These are phyloP conservation scores for Alternaria conjuncta DNA, from an alignment of 2,329 filamentous ascomycete species.

Conservation along the genomic window DNA sequence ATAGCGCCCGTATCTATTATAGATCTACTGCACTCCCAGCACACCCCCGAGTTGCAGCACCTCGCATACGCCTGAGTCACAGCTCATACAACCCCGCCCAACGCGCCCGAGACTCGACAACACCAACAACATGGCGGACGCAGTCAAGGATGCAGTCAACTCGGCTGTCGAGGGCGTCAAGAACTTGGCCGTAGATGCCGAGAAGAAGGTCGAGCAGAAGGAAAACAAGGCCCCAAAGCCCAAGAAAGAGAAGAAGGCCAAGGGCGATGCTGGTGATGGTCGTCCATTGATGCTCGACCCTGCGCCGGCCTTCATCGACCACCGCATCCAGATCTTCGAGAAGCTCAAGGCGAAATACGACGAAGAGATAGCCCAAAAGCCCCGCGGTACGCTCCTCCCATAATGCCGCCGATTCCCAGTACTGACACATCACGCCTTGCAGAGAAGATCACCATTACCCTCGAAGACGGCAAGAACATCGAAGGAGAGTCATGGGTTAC, in stretches of 20 bases:
- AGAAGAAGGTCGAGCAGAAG: slow-evolving; percentile 36
- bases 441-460: slow-evolving; percentile 75
- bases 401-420: not conserved
- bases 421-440: slow-evolving; percentile 21
- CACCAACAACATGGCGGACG: slow-evolving; percentile 54
- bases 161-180: slow-evolving; percentile 65
- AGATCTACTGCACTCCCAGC: slow-evolving; percentile 1
- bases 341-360: slow-evolving; percentile 84
- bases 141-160: slow-evolving; percentile 57
- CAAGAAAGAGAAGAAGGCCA: slow-evolving; percentile 58
- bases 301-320: slow-evolving; percentile 78
- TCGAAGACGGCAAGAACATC: slow-evolving; percentile 74
- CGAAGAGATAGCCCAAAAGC: slow-evolving; percentile 73
- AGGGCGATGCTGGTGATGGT: slow-evolving; percentile 45
- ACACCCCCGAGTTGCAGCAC: not conserved
- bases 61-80: slow-evolving; percentile 38
- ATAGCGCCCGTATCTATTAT: not conserved
- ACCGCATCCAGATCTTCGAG: slow-evolving; percentile 87
- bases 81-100: slow-evolving; percentile 21
- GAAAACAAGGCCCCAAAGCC: slow-evolving; percentile 31
- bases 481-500: slow-evolving; percentile 89
- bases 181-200: slow-evolving; percentile 60
- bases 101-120: slow-evolving; percentile 25
- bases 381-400: slow-evolving; percentile 56
- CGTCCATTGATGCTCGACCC: slow-evolving; percentile 57